Evolutionary conservation across 768 basidiomycete genomes (phyloP).

Genomic region (Mycena leptocephala): DNA sequence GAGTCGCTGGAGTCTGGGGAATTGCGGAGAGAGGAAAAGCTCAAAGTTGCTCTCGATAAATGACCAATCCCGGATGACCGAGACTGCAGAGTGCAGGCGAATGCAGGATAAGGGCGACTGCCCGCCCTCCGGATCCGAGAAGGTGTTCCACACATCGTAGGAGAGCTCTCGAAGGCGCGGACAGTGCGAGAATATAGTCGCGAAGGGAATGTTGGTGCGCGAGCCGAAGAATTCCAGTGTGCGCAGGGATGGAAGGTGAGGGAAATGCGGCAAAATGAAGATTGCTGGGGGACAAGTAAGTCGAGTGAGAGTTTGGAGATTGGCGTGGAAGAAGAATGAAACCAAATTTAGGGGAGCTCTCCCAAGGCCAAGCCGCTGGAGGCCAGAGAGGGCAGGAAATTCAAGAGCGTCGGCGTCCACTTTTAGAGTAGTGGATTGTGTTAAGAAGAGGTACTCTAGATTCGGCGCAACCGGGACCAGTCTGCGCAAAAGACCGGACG

Average conservation of each 20-base stretch:
- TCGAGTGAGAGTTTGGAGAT: not conserved
- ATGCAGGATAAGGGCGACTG: not conserved
- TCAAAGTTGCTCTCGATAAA: not conserved
- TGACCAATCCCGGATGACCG: not conserved
- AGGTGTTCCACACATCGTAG: constrained; percentile 15
- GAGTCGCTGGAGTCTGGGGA: not conserved
- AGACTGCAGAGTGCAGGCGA: constrained; percentile 15
- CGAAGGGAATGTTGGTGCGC: not conserved
- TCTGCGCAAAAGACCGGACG: not conserved
- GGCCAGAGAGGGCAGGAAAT: not conserved
- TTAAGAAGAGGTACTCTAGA: constrained; percentile 8
- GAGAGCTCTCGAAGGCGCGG: constrained; percentile 10
- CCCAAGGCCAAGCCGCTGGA: constrained; percentile 6
- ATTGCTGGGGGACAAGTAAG: constrained; percentile 8
- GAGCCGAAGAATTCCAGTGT: constrained; percentile 25
- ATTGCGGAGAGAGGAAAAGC: not conserved
- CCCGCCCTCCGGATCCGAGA: not conserved
- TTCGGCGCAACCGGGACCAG: not conserved
- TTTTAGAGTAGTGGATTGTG: not conserved
- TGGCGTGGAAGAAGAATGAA: not conserved
- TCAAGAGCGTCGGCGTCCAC: not conserved
- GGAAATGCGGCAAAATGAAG: not conserved
- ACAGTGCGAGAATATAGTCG: constrained; percentile 3
- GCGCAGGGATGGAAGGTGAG: not conserved
- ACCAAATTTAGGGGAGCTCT: not conserved